Evolutionary conservation across 129 eudicot species (phyloP).

Genomic region (Apium graveolens): DNA sequence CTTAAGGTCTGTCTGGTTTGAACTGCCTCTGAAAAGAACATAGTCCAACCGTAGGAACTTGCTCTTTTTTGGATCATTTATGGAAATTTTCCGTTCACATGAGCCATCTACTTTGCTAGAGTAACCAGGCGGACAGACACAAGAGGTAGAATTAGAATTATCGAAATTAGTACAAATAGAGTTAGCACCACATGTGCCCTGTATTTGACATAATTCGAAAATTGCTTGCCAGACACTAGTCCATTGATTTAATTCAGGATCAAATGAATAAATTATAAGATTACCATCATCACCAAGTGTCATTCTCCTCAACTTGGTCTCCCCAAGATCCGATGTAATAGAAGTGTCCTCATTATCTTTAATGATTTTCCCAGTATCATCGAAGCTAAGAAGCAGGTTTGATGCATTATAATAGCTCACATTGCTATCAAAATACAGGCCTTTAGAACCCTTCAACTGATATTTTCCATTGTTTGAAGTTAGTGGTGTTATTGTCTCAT

Average conservation of each 20-base stretch:
- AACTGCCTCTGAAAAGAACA: conserved; percentile 56
- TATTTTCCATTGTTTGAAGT: conserved; percentile 33
- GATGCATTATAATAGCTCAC: conserved; percentile 23
- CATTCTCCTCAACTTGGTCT: conserved; percentile 36
- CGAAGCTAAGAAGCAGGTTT: conserved; percentile 24
- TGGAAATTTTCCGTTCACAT: conserved; percentile 27
- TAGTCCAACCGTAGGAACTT: conserved; percentile 66
- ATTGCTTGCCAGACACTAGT: conserved; percentile 65
- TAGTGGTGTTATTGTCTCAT: conserved; percentile 21
- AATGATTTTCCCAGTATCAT: conserved; percentile 25
- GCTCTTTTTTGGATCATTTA: conserved; percentile 3
- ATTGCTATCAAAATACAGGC: conserved; percentile 23
- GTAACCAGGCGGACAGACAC: conserved; percentile 82
- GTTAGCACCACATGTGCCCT: conserved; percentile 60
- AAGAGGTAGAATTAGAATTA: conserved; percentile 35
- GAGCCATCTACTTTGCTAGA: conserved; percentile 7
- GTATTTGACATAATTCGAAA: conserved; percentile 37
- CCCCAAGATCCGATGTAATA: conserved; percentile 52
- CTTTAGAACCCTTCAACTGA: conserved; percentile 23
- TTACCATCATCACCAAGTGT: conserved; percentile 61
- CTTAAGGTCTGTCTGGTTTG: conserved; percentile 19
- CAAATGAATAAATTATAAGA: conserved; percentile 45
- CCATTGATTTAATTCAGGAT: conserved; percentile 36
- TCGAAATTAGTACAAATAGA: conserved; percentile 50
- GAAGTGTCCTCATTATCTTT: conserved; percentile 18